These are phyloP conservation scores for Fusarium sp. DNA, from an alignment of 2,329 filamentous ascomycete species.

Conservation along the genomic window DNA sequence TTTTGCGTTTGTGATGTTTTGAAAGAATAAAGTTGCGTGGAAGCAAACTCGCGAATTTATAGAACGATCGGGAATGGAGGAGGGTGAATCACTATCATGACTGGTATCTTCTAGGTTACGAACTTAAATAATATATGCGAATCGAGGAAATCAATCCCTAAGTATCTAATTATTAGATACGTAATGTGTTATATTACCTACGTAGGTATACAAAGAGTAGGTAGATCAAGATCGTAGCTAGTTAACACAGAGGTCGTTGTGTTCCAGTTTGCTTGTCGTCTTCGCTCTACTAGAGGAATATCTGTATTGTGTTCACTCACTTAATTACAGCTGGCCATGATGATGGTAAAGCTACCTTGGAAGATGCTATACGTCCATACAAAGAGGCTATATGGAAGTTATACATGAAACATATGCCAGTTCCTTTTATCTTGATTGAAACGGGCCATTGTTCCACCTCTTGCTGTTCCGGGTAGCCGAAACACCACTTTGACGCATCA, in stretches of 20 bases:
- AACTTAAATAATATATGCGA: no score
- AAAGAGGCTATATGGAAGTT: background rate
- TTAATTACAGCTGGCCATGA: background rate
- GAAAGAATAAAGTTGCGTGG: background rate
- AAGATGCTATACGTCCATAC: background rate
- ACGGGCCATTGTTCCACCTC: background rate
- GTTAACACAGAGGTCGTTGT: background rate
- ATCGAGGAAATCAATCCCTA: background rate
- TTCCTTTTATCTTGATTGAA: background rate
- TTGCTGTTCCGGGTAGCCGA: background rate
- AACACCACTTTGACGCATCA: background rate
- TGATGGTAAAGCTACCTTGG: background rate
- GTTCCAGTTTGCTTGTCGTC: background rate
- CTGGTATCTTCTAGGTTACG: background rate
- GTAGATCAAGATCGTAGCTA: background rate
- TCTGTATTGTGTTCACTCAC: background rate
- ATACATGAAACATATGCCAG: background rate
- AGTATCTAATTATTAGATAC: accelerated
- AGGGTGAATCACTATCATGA: background rate
- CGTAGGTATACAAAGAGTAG: no score
- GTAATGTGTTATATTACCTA: no score
- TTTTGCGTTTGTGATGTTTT: background rate
- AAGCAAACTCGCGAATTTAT: background rate
- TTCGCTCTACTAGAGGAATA: background rate
- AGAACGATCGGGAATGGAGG: no score